Base-by-base conservation (phyloP, 495 filamentous ascomycete genomes). In the Daldinia grandis region DNA sequence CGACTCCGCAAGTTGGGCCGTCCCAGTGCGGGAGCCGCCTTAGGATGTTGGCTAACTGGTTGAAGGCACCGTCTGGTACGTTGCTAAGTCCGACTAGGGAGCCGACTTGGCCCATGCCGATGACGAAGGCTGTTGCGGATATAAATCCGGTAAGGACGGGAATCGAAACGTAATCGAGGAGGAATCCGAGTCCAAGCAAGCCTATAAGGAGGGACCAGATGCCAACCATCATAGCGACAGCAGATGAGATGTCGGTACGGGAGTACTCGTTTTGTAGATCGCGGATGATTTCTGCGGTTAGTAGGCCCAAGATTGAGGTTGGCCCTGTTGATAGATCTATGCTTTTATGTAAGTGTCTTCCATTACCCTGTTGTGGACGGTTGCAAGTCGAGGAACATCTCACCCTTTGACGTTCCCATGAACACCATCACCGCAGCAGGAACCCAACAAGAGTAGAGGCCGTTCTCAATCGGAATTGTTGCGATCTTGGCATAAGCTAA, bases 341-440 rank as follows among this genome's bases (percentile, higher is more conserved):
- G 17, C 9, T 9, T 27, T 0, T 17, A 49, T 27, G 40, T 51
- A 38, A 49, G 67, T 64, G 64, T 53, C 4, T 4, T 57, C 19
- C 6, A 37, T 12, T 55, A 33, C 12, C 17, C 50, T 15, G 1
- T 27, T 37, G 9, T 25, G 51, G 35, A 14, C 6, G 2, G 15
- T 37, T 38, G 21, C 24, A 10, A 38, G 44, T 53, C 50, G 7
- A 35, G n/a, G 10, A 50, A 14, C 15, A 30, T 54, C 77, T 62
- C 65, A 83, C 85, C 85, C 64, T 87, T 87, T 12, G 85, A 84
- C 3, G 85, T 85, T 3, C 85, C 85, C 82, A 87, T 87, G 44
- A 87, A 79, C 4, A 83, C 78, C 62, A 84, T 85, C 12, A 86
- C 72, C 12, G 78, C 74, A 15, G 81, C 78, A 1, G 85, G 85